Evolutionary conservation across 306 rosid genomes (phyloP), one percentile per base, ranked within the genome.

Genomic region (Ceratonia siliqua): DNA sequence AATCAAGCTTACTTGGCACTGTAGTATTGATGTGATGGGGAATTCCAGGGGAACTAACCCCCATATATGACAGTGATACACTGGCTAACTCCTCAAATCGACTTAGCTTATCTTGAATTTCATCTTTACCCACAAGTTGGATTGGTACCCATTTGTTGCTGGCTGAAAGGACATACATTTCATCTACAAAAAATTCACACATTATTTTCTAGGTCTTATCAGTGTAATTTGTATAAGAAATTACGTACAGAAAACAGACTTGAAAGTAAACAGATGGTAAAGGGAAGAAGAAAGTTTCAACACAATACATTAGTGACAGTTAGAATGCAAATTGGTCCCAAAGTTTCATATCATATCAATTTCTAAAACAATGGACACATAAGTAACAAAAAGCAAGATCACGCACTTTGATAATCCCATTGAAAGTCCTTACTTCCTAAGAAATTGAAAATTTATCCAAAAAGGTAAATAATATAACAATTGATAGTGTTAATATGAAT

Each of bases 131-230:
- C 82, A 94, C 70, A 41, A 94, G 88, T 56, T 91, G 85, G 79
- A 94, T 65, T 5, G 87, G 85, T 24, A 94, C 98, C 18, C 93
- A 90, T 64, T 81, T 86, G 83, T 86, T 90, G 84, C 93, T 91
- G 28, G 92, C 72, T 5, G 98, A 94, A 73, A 91, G 84, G 32
- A 94, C 98, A 78, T 94, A 94, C 98, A 94, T 94, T 82, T 90
- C 97, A 88, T 91, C 98, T 94, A 87, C 82, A 76, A 85, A 62
- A 82, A 62, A 38, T 64, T 28, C 2, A 85, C 72, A 74, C 38
- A 61, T n/a, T 57, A 49, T 70, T 50, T 76, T 17, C 36, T 39
- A 4, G 21, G 59, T 52, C 74, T 42, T n/a, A 54, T 62, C 55
- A 48, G 49, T 12, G 72, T 56, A 74, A 41, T 55, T 71, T 59